phyloP scores from a whole-genome alignment of 768 basidiomycete genomes.

The Pleurotus platypus region DNA sequence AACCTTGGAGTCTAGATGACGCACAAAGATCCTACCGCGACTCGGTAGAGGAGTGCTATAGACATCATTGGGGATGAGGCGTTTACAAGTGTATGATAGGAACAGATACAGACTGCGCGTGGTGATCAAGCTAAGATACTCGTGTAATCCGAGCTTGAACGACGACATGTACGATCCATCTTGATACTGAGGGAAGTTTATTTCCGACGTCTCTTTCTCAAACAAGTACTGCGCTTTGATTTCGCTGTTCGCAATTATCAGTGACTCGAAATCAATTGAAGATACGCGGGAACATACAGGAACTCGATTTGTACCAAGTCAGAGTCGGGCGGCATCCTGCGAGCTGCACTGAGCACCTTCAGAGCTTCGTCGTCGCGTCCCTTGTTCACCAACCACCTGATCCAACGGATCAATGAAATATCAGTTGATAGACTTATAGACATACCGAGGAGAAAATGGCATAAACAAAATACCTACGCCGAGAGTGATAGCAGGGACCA shows the following conservation, averaged over 20 bases:
- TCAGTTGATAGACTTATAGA: not conserved
- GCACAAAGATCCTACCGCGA: constrained; percentile 56
- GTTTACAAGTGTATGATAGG: not conserved
- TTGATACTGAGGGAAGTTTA: constrained; percentile 61
- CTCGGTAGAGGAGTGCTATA: constrained; percentile 56
- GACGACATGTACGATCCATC: constrained; percentile 54
- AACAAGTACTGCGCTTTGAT: constrained; percentile 74
- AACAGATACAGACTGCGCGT: constrained; percentile 35
- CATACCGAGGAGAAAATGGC: constrained; percentile 74
- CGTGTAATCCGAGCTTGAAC: constrained; percentile 57
- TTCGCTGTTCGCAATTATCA: constrained; percentile 35
- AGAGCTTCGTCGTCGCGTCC: constrained; percentile 76
- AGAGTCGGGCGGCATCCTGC: constrained; percentile 49
- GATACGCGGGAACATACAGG: constrained; percentile 40
- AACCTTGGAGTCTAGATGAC: constrained; percentile 11
- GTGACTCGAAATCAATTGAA: not conserved
- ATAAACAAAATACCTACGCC: constrained; percentile 70
- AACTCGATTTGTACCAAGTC: constrained; percentile 76
- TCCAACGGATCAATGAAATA: not conserved
- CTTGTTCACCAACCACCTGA: constrained; percentile 72
- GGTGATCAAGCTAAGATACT: constrained; percentile 59
- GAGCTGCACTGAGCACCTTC: constrained; percentile 55
- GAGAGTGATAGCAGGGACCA: constrained; percentile 70
- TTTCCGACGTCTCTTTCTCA: constrained; percentile 59
- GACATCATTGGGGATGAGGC: not conserved